Conservation (phyloP, 1,284 basidiomycete genomes). For the Xerocomus minutiporus region DNA sequence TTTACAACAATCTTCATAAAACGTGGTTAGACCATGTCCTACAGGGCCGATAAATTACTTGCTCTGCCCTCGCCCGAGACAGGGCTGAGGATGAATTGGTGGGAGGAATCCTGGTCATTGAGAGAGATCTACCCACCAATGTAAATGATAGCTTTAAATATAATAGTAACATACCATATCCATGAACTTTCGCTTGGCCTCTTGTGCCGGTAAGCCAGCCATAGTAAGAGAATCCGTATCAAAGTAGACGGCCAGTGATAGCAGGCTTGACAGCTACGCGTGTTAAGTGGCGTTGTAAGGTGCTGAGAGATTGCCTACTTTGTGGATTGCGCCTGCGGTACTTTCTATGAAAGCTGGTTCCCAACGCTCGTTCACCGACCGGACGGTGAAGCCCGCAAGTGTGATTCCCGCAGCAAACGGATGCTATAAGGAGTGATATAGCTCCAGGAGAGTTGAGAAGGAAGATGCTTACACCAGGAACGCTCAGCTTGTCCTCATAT, state of each 20-base stretch:
- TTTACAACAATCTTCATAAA: conserved; percentile 73
- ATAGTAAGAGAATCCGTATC: conserved; percentile 90
- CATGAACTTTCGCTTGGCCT: conserved; percentile 77
- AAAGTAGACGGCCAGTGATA: conserved; percentile 91
- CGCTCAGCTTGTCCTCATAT: conserved; percentile 94
- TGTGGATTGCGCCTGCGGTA: conserved; percentile 85
- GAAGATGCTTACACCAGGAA: conserved; percentile 68
- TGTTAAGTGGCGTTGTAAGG: conserved; percentile 9
- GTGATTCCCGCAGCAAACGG: conserved; percentile 94
- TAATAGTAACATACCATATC: conserved; percentile 51
- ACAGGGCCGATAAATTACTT: conserved; percentile 24
- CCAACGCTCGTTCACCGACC: conserved; percentile 94
- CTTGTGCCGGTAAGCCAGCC: conserved; percentile 61
- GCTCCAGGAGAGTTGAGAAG: not conserved
- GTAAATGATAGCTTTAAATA: conserved; percentile 2
- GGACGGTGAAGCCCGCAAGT: conserved; percentile 86
- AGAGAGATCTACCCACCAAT: conserved; percentile 58
- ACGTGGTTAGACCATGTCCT: conserved; percentile 3
- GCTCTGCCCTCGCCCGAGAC: conserved; percentile 93
- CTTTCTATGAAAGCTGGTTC: conserved; percentile 94
- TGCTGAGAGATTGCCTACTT: conserved; percentile 43
- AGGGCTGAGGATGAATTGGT: conserved; percentile 95
- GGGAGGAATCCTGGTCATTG: conserved; percentile 50
- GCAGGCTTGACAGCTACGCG: conserved; percentile 74
- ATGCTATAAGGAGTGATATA: conserved; percentile 49